Conservation (phyloP, 352 stramenopile genomes). For the Pythium aristosporum region DNA sequence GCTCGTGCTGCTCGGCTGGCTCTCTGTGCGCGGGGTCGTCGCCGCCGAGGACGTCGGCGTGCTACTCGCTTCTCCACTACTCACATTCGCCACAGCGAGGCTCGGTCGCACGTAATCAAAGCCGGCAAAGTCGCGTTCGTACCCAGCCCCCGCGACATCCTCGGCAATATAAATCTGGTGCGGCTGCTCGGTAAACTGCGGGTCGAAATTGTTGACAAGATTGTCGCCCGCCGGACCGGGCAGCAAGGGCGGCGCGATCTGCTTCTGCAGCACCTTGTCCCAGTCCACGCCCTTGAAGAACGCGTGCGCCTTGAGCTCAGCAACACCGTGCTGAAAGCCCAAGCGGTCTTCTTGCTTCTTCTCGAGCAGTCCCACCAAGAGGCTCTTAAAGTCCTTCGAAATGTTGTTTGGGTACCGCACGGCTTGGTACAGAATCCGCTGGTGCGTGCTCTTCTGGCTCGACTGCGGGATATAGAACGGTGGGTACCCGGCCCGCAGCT, state of each 20-base stretch:
- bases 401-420: constrained; percentile 87
- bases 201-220: constrained; percentile 85
- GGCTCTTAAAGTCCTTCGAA: constrained; percentile 68
- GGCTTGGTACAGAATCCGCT: constrained; percentile 87
- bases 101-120: constrained; percentile 76
- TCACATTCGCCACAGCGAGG: constrained; percentile 1
- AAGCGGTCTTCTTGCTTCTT: constrained; percentile 84
- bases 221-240: constrained; percentile 63
- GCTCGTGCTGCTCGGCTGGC: constrained; percentile 24
- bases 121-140: constrained; percentile 79
- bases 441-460: constrained; percentile 86
- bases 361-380: constrained; percentile 69
- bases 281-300: constrained; percentile 83
- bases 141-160: constrained; percentile 49
- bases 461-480: constrained; percentile 92
- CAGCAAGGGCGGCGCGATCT: constrained; percentile 58
- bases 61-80: background rate
- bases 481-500: constrained; percentile 90
- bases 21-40: constrained; percentile 25
- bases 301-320: constrained; percentile 65
- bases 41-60: constrained; percentile 17
- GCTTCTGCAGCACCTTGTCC: constrained; percentile 68
- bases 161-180: constrained; percentile 79
- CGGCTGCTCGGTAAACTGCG: constrained; percentile 81
- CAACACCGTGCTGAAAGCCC: constrained; percentile 53